Evolutionary conservation across 2,329 filamentous ascomycete species (phyloP).

Genomic region (Plenodomus lindquistii): DNA sequence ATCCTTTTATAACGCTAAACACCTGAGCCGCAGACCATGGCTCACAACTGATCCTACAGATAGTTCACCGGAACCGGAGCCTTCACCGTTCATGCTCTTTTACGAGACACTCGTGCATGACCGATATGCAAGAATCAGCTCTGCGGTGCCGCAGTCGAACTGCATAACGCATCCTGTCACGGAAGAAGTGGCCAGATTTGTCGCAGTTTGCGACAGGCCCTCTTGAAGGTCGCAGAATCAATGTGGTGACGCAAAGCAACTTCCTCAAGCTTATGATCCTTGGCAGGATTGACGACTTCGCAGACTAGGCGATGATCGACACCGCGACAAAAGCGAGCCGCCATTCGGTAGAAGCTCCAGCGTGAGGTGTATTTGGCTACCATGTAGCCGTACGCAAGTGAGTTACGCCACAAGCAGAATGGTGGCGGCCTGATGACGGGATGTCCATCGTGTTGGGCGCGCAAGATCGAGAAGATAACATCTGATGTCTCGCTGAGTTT

Average conservation of each 20-base stretch:
- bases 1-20: too few species aligned
- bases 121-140: too few species aligned
- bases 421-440: conserved; percentile 18
- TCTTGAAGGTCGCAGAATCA: conserved; percentile 37
- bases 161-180: too few species aligned
- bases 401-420: conserved; percentile 22
- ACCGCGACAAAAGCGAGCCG: conserved; percentile 38
- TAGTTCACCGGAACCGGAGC: too few species aligned
- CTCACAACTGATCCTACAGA: too few species aligned
- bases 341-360: conserved; percentile 48
- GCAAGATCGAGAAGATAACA: conserved; percentile 49
- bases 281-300: conserved; percentile 53
- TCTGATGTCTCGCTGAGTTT: conserved; percentile 53
- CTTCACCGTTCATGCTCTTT: too few species aligned
- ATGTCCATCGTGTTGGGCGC: conserved; percentile 46
- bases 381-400: conserved; percentile 48
- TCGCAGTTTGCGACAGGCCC: conserved; percentile 32
- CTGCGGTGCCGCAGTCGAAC: too few species aligned
- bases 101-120: too few species aligned
- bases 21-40: too few species aligned
- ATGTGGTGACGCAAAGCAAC: conserved; percentile 48
- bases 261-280: conserved; percentile 38
- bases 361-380: conserved; percentile 50
- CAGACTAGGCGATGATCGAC: conserved; percentile 30
- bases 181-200: conserved; percentile 43